These are phyloP conservation scores for Saccharomyces hybrid DNA, from an alignment of 1,139 yeast species.

Conservation along the genomic window DNA sequence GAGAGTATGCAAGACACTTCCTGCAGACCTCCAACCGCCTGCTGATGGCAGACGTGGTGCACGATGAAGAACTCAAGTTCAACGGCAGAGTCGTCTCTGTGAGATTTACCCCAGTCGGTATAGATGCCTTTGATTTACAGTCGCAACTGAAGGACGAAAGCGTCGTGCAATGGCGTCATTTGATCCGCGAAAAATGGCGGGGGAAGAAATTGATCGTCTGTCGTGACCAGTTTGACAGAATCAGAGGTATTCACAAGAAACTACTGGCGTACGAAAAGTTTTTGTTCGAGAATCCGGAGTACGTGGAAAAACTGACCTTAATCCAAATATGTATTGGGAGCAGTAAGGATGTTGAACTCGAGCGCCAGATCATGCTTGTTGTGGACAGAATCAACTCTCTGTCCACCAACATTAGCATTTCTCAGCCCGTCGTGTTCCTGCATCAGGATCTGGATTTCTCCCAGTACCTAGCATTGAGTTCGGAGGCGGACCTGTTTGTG, in stretches of 20 bases:
- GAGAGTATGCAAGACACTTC: conserved; percentile 90
- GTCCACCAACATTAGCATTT: conserved; percentile 62
- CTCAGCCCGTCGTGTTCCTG: conserved; percentile 78
- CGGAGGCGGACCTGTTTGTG: conserved; percentile 81
- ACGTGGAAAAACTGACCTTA: conserved; percentile 60
- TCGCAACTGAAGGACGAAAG: conserved; percentile 40
- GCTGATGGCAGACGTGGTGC: conserved; percentile 71
- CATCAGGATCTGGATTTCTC: conserved; percentile 85
- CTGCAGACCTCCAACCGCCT: conserved; percentile 83
- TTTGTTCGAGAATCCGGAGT: conserved; percentile 61
- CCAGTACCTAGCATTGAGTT: conserved; percentile 77
- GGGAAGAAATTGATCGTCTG: conserved; percentile 65
- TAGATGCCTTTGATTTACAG: conserved; percentile 60
- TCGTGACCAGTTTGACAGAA: conserved; percentile 79
- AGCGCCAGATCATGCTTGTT: conserved; percentile 64
- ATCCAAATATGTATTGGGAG: conserved; percentile 73
- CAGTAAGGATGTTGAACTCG: conserved; percentile 46
- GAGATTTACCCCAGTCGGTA: conserved; percentile 75
- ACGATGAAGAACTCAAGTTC: conserved; percentile 56
- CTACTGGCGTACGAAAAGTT: conserved; percentile 80
- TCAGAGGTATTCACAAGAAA: conserved; percentile 86
- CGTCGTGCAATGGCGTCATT: conserved; percentile 61
- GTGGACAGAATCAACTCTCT: conserved; percentile 80
- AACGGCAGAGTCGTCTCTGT: conserved; percentile 62
- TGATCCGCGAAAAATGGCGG: conserved; percentile 73